Base-by-base conservation (phyloP, 495 filamentous ascomycete species). In the Aspergillus bridgeri region DNA sequence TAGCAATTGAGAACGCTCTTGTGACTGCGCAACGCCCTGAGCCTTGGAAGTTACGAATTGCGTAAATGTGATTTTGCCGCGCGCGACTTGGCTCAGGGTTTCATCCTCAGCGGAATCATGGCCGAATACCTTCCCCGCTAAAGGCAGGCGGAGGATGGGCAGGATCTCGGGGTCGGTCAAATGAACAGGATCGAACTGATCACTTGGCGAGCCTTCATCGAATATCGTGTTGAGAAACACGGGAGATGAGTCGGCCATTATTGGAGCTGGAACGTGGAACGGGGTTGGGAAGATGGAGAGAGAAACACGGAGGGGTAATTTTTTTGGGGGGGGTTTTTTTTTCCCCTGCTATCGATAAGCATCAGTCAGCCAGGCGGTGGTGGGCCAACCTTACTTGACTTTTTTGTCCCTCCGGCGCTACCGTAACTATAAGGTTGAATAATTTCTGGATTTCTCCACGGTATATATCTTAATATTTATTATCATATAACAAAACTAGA, bases 1-100 rank as follows among this genome's bases (percentile, higher is more conserved):
- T 47, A 87, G 69, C 27, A 85, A 33, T 49, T 75, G 75, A 6
- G 74, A 78, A 49, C 68, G 65, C 52, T 63, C 68, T 63, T 74
- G 69, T 54, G 63, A 47, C 48, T 70, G 57, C 4, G 70, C 62
- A 20, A 61, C 54, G 5, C 67, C 60, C 46, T 69, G 68, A 5
- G 68, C 64, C 45, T 70, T 61, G 6, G 68, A 65, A 9, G 70
- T 64, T 24, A 79, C 59, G 23, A 75, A 73, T 17, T 54, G 53
- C 11, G 74, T 77, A 51, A 74, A 79, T n/a, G 72, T 72, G 18
- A 61, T 64, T 21, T 71, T 65, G n/a, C 59, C 66, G 1, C 53
- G 53, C 20, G 63, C 54, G 22, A 79, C 58, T 27, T 68, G 62
- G 19, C 56, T 54, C 27, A 76, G 45, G 6, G 56, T n/a, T n/a